phyloP scores from a whole-genome alignment of 2,329 filamentous ascomycete species.

The Pseudogymnoascus sp. region DNA sequence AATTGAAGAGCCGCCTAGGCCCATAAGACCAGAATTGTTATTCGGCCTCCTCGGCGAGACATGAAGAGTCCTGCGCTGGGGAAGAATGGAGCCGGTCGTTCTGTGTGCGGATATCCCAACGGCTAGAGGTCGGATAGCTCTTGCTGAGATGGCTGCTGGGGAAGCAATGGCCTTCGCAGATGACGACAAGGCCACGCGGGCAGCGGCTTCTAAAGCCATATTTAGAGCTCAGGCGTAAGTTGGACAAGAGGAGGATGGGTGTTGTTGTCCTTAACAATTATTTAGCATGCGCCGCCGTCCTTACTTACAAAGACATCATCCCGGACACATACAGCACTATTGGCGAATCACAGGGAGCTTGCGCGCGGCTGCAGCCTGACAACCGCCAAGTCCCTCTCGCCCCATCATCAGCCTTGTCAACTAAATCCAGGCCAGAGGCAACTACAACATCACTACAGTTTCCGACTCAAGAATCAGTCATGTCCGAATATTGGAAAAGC shows the following conservation, averaged over 20 bases:
- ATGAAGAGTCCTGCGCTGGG: constrained; percentile 27
- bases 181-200: constrained; percentile 23
- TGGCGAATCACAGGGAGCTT: constrained; percentile 8
- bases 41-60: constrained; percentile 21
- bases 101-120: constrained; percentile 18
- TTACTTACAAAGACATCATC: constrained; percentile 6
- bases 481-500: constrained; percentile 99
- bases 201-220: constrained; percentile 16
- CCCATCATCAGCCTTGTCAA: constrained; percentile 10
- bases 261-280: constrained; percentile 7
- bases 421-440: not conserved
- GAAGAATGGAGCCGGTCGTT: constrained; percentile 13
- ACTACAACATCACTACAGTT: not conserved
- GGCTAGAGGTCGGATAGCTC: constrained; percentile 19
- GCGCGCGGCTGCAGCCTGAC: constrained; percentile 9
- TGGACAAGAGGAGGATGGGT: not conserved
- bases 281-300: not conserved
- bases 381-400: not conserved
- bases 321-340: not conserved
- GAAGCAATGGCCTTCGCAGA: constrained; percentile 17
- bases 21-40: constrained; percentile 26
- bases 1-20: constrained; percentile 33
- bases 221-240: constrained; percentile 6
- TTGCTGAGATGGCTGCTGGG: constrained; percentile 16
- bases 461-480: constrained; percentile 35